phyloP scores from a whole-genome alignment of 2,329 filamentous ascomycete genomes.

The Ophiostoma perfectum region DNA sequence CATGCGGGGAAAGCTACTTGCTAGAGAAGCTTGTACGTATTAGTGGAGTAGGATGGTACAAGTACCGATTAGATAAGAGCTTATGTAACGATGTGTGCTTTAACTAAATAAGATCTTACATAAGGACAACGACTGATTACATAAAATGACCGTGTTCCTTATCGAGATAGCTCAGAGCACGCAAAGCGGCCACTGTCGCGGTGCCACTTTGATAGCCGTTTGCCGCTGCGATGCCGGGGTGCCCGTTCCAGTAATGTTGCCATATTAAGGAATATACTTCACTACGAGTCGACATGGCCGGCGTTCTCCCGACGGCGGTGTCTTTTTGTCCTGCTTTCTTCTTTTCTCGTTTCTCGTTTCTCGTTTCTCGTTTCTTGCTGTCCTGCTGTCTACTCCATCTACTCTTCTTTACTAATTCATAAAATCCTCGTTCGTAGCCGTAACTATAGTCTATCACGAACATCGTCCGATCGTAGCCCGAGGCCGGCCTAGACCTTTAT shows the following conservation, averaged over 20 bases:
- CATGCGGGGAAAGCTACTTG: slow-evolving; percentile 12
- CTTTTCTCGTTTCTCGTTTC: not conserved
- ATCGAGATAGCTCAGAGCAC: slow-evolving; percentile 3
- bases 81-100: not conserved
- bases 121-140: not conserved
- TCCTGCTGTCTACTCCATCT: not conserved
- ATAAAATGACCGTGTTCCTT: not conserved
- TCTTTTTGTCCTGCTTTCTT: not conserved
- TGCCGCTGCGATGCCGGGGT: slow-evolving; percentile 7
- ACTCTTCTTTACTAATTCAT: not conserved
- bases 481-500: not conserved
- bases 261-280: not conserved
- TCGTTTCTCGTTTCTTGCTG: not conserved
- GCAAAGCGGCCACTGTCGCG: not conserved
- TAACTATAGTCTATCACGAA: not conserved
- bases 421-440: not conserved
- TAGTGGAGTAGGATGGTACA: not conserved
- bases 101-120: no score
- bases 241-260: not conserved
- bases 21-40: not conserved
- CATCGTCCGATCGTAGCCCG: slow-evolving; percentile 5
- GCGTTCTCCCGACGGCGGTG: not conserved
- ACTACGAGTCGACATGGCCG: not conserved
- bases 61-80: not conserved
- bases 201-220: not conserved